Percentiles rank a stretch among this genome's conserved stretches.
phyloP scores from a whole-genome alignment of 345 rosid species.

The Orychophragmus violaceus region DNA sequence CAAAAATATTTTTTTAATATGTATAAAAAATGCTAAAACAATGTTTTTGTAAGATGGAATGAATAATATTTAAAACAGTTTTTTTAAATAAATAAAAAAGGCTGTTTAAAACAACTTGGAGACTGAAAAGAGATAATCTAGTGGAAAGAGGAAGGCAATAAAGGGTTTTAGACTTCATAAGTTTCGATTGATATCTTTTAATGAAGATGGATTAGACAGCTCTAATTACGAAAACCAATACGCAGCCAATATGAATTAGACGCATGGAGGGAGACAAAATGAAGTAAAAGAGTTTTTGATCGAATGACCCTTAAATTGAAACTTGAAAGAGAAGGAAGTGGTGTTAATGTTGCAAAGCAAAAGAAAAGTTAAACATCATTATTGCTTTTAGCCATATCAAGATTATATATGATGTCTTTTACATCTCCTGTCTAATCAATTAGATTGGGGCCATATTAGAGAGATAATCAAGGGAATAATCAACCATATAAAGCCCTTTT shows the following conservation, averaged over 20 bases:
- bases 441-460: conserved; percentile 22
- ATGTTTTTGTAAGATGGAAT: too few species aligned
- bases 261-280: conserved; percentile 13
- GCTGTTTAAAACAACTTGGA: neutral
- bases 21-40: too few species aligned
- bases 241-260: neutral
- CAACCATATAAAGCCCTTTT: conserved; percentile 10
- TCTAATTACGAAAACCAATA: conserved; percentile 2
- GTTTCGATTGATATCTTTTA: conserved; percentile 1
- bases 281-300: neutral
- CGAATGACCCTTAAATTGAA: conserved; percentile 4
- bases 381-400: conserved; percentile 26
- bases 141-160: neutral
- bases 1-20: too few species aligned
- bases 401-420: conserved; percentile 24
- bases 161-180: neutral
- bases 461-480: too few species aligned
- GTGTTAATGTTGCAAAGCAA: conserved; percentile 18
- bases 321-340: conserved; percentile 21
- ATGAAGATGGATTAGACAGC: conserved; percentile 18
- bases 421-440: conserved; percentile 1
- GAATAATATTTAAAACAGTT: neutral
- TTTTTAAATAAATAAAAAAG: neutral
- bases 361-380: conserved; percentile 29
- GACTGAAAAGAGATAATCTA: neutral